phyloP scores from a whole-genome alignment of 805 yeast genomes.

The Candida andamanensis region DNA sequence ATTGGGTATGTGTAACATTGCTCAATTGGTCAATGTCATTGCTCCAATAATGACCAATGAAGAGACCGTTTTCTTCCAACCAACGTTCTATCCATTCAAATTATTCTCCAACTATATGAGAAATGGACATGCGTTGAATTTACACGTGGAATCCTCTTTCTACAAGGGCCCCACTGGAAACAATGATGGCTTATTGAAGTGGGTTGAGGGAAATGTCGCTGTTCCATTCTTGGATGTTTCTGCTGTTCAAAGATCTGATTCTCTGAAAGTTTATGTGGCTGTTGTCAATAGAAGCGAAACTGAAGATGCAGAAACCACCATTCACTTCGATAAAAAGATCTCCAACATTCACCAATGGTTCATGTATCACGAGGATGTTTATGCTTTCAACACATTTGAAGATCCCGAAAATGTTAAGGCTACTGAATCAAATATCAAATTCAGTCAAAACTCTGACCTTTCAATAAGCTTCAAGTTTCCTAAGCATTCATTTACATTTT shows the following conservation, averaged over 20 bases:
- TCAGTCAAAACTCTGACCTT: conserved; percentile 14
- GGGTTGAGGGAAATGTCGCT: conserved; percentile 16
- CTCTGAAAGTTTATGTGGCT: conserved; percentile 21
- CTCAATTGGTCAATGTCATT: conserved; percentile 30
- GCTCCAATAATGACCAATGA: conserved; percentile 30
- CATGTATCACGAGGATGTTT: conserved; percentile 23
- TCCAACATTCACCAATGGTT: conserved; percentile 15
- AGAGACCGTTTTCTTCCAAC: conserved; percentile 20
- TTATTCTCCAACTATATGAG: conserved; percentile 27
- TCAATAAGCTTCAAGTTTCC: conserved; percentile 12
- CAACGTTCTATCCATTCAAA: conserved; percentile 22
- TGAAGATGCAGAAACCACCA: conserved; percentile 16
- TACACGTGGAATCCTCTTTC: conserved; percentile 22
- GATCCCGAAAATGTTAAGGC: conserved; percentile 16
- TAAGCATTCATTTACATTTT: conserved; percentile 17
- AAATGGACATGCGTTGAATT: conserved; percentile 21
- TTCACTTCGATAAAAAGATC: conserved; percentile 13
- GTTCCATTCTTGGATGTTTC: conserved; percentile 22
- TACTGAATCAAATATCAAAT: conserved; percentile 23
- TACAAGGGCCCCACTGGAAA: conserved; percentile 22
- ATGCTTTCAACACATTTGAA: conserved; percentile 22
- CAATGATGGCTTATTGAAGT: conserved; percentile 11
- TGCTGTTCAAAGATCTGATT: conserved; percentile 18
- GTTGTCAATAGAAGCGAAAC: conserved; percentile 22
- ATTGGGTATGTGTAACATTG: conserved; percentile 30